A percentile compares a stretch with the other conserved stretches of the same genome.
Conservation (phyloP, 305 asterid genomes). For the Fraxinus sp. region DNA sequence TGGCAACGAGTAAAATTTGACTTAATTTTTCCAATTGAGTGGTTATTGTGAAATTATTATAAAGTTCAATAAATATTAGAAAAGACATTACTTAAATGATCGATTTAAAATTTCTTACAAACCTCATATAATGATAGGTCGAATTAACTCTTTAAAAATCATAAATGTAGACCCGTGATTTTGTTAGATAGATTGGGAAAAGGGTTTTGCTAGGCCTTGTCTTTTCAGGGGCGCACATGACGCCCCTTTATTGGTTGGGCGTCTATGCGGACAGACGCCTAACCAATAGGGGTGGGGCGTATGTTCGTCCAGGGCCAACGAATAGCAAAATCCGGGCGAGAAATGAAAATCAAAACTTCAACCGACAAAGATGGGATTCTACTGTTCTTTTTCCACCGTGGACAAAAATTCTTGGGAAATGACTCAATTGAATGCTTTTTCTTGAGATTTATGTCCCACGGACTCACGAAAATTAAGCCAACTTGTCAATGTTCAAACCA, state of each 20-base stretch:
- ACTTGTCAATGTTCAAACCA: neutral
- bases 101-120: neutral
- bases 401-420: neutral
- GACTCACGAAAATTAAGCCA: neutral
- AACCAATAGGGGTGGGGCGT: neutral
- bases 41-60: neutral
- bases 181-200: neutral
- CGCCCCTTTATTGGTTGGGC: neutral
- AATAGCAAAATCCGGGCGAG: neutral
- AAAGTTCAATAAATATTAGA: neutral
- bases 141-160: neutral
- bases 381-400: neutral
- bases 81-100: too few relatives aligned
- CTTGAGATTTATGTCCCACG: slow-evolving; percentile 19
- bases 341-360: neutral
- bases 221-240: neutral
- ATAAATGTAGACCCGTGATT: neutral
- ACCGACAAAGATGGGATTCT: slow-evolving; percentile 24
- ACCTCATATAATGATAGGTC: neutral
- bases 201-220: neutral
- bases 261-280: neutral
- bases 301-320: neutral
- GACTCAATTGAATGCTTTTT: slow-evolving; percentile 8
- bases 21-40: neutral
- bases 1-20: neutral